phyloP scores from a whole-genome alignment of 139 green algal species.

The Monoraphidium neglectum region DNA sequence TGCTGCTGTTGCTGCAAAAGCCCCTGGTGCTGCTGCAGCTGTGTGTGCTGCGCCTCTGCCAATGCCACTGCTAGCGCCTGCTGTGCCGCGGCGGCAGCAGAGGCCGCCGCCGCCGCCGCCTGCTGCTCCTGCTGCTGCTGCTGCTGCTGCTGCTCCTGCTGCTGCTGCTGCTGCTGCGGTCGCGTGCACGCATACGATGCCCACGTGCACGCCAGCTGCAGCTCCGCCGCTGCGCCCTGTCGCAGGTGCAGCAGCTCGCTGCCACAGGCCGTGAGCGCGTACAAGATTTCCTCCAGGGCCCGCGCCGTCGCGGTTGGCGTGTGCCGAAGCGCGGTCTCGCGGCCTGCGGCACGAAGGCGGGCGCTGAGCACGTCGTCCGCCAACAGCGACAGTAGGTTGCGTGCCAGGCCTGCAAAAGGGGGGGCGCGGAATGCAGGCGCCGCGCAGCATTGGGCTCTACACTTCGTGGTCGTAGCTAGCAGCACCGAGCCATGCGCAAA shows the following conservation, averaged over 20 bases:
- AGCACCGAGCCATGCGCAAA: no score
- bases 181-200: slow-evolving; percentile 44
- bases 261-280: slow-evolving; percentile 53
- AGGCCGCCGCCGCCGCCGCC: neutral
- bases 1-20: neutral
- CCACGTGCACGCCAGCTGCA: slow-evolving; percentile 41
- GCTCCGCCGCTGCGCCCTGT: slow-evolving; percentile 33
- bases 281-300: slow-evolving; percentile 63
- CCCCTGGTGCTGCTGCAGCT: slow-evolving; percentile 6
- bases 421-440: neutral
- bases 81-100: neutral
- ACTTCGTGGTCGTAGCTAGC: neutral
- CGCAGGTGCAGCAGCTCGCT: slow-evolving; percentile 54
- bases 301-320: slow-evolving; percentile 25
- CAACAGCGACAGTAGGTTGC: slow-evolving; percentile 39
- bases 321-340: slow-evolving; percentile 43
- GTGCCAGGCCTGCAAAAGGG: slow-evolving; percentile 28
- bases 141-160: slow-evolving; percentile 2
- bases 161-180: slow-evolving; percentile 14
- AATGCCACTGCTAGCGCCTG: neutral
- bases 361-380: slow-evolving; percentile 22
- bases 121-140: slow-evolving; percentile 4
- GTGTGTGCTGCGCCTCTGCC: slow-evolving; percentile 4
- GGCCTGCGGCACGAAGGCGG: slow-evolving; percentile 27
- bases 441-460: neutral